Conservation (phyloP, 352 stramenopile genomes). For the Globisporangium takayamanum region DNA sequence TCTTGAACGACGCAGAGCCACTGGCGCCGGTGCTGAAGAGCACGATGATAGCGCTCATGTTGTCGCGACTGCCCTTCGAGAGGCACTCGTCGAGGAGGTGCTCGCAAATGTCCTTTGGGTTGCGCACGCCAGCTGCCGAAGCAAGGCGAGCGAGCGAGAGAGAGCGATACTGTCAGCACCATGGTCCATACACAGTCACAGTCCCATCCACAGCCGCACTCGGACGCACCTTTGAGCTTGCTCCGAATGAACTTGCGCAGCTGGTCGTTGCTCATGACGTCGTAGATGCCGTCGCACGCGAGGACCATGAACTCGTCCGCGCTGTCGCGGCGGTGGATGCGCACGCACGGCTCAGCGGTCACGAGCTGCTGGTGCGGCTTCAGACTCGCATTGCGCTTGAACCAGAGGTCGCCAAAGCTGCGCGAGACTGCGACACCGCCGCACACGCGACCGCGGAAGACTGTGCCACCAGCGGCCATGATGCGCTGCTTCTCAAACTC, state of each 20-base stretch:
- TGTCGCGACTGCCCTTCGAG: slow-evolving; percentile 75
- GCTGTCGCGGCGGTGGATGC: slow-evolving; percentile 56
- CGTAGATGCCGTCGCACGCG: slow-evolving; percentile 92
- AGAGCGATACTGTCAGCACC: background rate
- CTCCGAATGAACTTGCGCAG: slow-evolving; percentile 85
- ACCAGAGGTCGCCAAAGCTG: slow-evolving; percentile 86
- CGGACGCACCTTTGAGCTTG: slow-evolving; percentile 49
- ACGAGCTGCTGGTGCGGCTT: slow-evolving; percentile 83
- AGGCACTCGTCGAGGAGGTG: slow-evolving; percentile 79
- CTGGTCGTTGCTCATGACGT: slow-evolving; percentile 94
- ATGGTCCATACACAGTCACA: background rate
- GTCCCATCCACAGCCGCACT: no score
- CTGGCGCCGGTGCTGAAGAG: slow-evolving; percentile 48
- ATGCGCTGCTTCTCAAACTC: slow-evolving; percentile 86
- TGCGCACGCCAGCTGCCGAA: slow-evolving; percentile 21
- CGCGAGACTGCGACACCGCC: slow-evolving; percentile 79
- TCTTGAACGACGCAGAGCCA: slow-evolving; percentile 14
- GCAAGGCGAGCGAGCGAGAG: background rate
- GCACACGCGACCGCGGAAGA: slow-evolving; percentile 81
- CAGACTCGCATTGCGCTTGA: slow-evolving; percentile 76
- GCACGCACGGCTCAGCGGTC: slow-evolving; percentile 77
- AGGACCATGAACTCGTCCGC: slow-evolving; percentile 92
- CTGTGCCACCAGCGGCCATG: slow-evolving; percentile 68
- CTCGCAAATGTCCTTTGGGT: slow-evolving; percentile 65
- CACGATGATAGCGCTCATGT: slow-evolving; percentile 84